A percentile compares a stretch with the other conserved stretches of the same genome.
These are phyloP conservation scores for Suhomyces maxii DNA, from an alignment of 1,139 yeast genomes.

Conservation along the genomic window DNA sequence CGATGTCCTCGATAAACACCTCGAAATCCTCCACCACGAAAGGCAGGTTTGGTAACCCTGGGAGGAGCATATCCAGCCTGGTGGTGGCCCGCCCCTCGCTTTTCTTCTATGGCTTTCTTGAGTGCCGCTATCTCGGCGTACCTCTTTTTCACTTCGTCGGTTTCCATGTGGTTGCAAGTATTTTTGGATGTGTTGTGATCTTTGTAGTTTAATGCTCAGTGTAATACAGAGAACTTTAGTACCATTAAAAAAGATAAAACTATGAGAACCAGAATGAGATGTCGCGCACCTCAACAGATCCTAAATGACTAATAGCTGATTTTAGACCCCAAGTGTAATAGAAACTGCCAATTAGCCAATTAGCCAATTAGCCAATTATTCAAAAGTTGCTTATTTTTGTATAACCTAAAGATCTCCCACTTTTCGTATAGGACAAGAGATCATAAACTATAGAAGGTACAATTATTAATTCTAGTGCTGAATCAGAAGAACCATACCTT, in stretches of 20 bases:
- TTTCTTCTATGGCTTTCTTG: conserved; percentile 27
- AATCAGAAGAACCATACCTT: background rate
- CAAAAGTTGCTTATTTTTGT: no score
- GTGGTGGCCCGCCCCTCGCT: conserved; percentile 5
- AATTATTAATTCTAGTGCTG: no score
- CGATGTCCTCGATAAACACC: conserved; percentile 9
- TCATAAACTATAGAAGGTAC: no score
- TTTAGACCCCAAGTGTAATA: background rate
- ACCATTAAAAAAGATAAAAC: no score
- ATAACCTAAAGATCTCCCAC: no score
- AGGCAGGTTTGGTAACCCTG: background rate
- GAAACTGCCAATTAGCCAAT: no score
- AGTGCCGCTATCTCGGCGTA: conserved; percentile 37
- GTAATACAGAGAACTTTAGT: no score
- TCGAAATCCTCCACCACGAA: conserved; percentile 10
- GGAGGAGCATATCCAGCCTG: background rate
- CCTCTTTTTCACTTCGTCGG: conserved; percentile 25
- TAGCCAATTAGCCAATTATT: no score
- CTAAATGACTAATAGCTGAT: background rate
- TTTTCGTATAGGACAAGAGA: no score
- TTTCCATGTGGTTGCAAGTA: conserved; percentile 4
- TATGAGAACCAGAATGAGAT: background rate
- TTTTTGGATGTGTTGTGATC: background rate
- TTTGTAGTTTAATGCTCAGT: background rate
- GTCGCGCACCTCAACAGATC: background rate